These are phyloP conservation scores for Candida mesenterica DNA, from an alignment of 1,139 yeast species.

Conservation along the genomic window DNA sequence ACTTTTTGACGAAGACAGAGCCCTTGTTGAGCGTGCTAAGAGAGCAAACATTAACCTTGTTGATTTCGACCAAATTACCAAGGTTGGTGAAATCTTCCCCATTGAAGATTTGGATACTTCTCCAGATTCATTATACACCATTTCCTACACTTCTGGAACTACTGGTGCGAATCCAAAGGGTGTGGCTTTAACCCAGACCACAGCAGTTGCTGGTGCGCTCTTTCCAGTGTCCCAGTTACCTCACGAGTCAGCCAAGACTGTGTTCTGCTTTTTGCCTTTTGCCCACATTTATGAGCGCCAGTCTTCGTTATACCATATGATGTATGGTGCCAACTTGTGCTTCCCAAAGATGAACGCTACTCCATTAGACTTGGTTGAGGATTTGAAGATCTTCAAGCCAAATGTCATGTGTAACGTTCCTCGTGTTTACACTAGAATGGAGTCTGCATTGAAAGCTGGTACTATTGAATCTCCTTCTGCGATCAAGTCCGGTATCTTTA, in stretches of 20 bases:
- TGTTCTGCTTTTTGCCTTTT: conserved; percentile 23
- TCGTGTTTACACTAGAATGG: conserved; percentile 61
- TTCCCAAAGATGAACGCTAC: conserved; percentile 33
- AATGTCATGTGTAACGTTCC: conserved; percentile 59
- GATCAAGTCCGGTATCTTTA: conserved; percentile 12
- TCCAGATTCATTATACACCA: conserved; percentile 57
- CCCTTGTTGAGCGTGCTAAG: conserved; percentile 14
- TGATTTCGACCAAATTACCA: conserved; percentile 52
- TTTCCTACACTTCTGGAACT: conserved; percentile 78
- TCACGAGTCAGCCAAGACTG: conserved; percentile 9
- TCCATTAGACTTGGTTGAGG: conserved; percentile 52
- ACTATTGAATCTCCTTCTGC: conserved; percentile 28
- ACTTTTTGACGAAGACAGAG: conserved; percentile 14
- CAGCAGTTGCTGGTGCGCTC: conserved; percentile 50
- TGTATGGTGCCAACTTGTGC: conserved; percentile 18
- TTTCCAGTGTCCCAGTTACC: conserved; percentile 21
- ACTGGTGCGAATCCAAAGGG: conserved; percentile 73
- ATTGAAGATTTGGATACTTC: conserved; percentile 48
- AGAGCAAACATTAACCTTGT: conserved; percentile 11
- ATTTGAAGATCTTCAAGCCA: conserved; percentile 56
- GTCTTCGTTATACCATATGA: conserved; percentile 13
- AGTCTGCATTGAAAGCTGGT: conserved; percentile 46
- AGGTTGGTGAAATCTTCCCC: conserved; percentile 51
- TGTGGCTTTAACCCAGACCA: conserved; percentile 58
- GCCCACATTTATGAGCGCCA: conserved; percentile 29